These are phyloP conservation scores for Adansonia rubrostipa DNA, from an alignment of 441 rosid genomes.

Conservation along the genomic window DNA sequence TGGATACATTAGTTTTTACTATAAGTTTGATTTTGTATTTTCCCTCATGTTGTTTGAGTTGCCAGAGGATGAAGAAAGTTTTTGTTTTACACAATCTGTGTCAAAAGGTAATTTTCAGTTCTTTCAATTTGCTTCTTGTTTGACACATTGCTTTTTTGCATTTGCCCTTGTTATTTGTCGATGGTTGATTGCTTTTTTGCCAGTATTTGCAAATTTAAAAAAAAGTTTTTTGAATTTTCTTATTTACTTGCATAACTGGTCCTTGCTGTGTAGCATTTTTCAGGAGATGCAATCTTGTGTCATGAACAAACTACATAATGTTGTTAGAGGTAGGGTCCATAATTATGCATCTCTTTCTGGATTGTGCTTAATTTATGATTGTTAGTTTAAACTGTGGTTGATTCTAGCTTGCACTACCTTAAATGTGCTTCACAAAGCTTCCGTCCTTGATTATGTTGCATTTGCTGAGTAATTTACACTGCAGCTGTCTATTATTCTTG, in stretches of 20 bases:
- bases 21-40: constrained; percentile 27
- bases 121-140: not conserved
- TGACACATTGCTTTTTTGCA: not conserved
- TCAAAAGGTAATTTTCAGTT: constrained; percentile 59
- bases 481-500: constrained; percentile 1
- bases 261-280: not conserved
- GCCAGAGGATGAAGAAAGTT: constrained; percentile 80
- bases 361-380: not conserved
- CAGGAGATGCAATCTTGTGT: not conserved
- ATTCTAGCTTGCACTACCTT: not conserved
- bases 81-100: constrained; percentile 93
- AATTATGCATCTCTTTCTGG: no score
- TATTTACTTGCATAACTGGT: not conserved
- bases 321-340: constrained; percentile 12
- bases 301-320: constrained; percentile 2
- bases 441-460: not conserved
- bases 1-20: not conserved
- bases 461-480: not conserved
- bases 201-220: not conserved
- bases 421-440: not conserved
- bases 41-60: constrained; percentile 70
- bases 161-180: constrained; percentile 4
- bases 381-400: constrained; percentile 1
- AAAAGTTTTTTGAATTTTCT: not conserved
- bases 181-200: not conserved